Conservation (phyloP, 1,139 yeast genomes). For the Kurtzmaniella quercitrusa region DNA sequence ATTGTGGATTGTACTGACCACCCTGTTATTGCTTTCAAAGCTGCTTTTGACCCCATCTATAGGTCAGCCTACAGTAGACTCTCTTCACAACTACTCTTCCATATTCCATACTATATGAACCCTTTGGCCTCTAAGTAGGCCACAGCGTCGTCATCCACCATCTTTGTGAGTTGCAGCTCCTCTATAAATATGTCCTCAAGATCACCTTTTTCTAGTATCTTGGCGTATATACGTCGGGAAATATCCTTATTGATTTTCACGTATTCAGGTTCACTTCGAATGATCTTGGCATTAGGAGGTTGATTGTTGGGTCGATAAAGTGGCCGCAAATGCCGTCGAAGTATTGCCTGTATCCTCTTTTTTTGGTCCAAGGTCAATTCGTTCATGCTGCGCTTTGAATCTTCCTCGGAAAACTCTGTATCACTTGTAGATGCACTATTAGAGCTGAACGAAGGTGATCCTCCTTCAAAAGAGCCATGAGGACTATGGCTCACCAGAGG, state of each 20-base stretch:
- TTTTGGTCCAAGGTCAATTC: slow-evolving; percentile 43
- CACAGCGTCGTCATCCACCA: slow-evolving; percentile 4
- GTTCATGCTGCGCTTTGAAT: background rate
- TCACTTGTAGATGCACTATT: slow-evolving; percentile 1
- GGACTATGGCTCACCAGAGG: background rate
- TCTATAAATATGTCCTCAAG: slow-evolving; percentile 3
- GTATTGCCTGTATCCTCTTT: slow-evolving; percentile 46
- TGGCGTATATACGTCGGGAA: slow-evolving; percentile 43
- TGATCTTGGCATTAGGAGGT: slow-evolving; percentile 5
- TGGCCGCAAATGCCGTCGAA: slow-evolving; percentile 47
- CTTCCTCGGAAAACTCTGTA: background rate
- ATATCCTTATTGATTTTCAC: slow-evolving; percentile 33
- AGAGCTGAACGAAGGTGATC: background rate
- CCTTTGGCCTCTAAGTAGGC: background rate
- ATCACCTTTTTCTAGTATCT: slow-evolving; percentile 14
- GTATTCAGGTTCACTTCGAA: slow-evolving; percentile 28
- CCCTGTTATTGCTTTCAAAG: no score
- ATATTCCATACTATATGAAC: no score
- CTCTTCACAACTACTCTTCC: no score
- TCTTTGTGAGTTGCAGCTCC: background rate
- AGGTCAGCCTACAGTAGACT: no score
- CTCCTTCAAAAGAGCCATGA: background rate
- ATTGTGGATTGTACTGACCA: no score
- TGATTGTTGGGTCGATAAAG: slow-evolving; percentile 28
- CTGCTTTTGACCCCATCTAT: no score